Percentiles rank a stretch among this genome's conserved stretches.
These are phyloP conservation scores for Pichia sp. DNA, from an alignment of 1,139 yeast genomes.

Conservation along the genomic window DNA sequence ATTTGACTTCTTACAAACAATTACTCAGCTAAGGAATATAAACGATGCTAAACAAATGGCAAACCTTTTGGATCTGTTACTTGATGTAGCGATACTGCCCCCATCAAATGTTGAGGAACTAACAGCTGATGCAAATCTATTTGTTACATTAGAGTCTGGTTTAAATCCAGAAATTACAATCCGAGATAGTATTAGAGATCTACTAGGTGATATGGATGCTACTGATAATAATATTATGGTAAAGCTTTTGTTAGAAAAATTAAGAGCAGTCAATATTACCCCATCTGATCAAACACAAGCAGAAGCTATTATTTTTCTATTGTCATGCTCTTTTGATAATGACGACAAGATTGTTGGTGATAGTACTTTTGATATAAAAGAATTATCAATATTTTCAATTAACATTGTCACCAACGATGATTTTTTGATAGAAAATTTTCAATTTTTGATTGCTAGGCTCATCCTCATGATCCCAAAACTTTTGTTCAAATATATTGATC, in stretches of 20 bases:
- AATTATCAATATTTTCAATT: constrained; percentile 9
- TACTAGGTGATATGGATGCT: constrained; percentile 38
- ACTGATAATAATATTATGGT: constrained; percentile 32
- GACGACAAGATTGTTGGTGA: constrained; percentile 32
- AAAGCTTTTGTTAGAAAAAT: constrained; percentile 19
- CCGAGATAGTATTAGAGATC: constrained; percentile 49
- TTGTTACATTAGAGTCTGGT: constrained; percentile 68
- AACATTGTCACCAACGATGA: constrained; percentile 2
- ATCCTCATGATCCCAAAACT: constrained; percentile 49
- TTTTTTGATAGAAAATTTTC: constrained; percentile 14
- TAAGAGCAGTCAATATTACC: constrained; percentile 7
- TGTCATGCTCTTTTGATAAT: constrained; percentile 39
- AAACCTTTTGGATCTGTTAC: constrained; percentile 21
- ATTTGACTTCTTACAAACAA: constrained; percentile 18
- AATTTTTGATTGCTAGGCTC: constrained; percentile 38
- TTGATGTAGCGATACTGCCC: constrained; percentile 18
- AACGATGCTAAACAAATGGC: constrained; percentile 14
- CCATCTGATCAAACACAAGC: constrained; percentile 10
- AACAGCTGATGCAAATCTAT: constrained; percentile 53
- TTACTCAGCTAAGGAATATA: constrained; percentile 17
- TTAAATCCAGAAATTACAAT: constrained; percentile 41
- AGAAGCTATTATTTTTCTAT: constrained; percentile 37
- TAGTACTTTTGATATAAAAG: constrained; percentile 19
- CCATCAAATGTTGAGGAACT: constrained; percentile 30
- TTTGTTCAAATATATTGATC: constrained; percentile 42